Evolutionary conservation across 805 yeast genomes (phyloP).

Genomic region (Metschnikowia matae): DNA sequence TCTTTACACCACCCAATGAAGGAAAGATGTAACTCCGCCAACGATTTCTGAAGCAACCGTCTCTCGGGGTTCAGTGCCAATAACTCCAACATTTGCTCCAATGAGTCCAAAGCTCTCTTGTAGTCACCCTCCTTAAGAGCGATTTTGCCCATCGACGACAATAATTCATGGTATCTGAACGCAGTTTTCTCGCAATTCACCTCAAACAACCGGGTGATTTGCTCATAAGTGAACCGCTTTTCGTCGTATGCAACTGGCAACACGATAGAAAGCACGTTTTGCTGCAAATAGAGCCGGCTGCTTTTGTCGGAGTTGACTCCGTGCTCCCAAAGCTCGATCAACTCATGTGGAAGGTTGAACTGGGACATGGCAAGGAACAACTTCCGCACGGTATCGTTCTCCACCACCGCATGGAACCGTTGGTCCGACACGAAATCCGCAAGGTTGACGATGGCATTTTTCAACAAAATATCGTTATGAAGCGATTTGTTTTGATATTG

Average conservation of each 20-base stretch:
- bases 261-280: conserved; percentile 63
- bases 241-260: conserved; percentile 62
- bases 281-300: conserved; percentile 50
- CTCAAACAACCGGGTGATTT: conserved; percentile 54
- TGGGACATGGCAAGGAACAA: conserved; percentile 32
- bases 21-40: conserved; percentile 70
- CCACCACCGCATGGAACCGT: conserved; percentile 25
- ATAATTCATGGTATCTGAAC: conserved; percentile 41
- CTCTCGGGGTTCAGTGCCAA: conserved; percentile 12
- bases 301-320: conserved; percentile 45
- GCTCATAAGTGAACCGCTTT: conserved; percentile 57
- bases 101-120: conserved; percentile 59
- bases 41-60: conserved; percentile 24
- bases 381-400: conserved; percentile 21
- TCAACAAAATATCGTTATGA: conserved; percentile 26
- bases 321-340: conserved; percentile 65
- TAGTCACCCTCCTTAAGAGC: conserved; percentile 63
- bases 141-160: conserved; percentile 71
- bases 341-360: conserved; percentile 49
- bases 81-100: conserved; percentile 54
- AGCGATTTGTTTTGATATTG: conserved; percentile 23
- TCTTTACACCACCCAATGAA: conserved; percentile 78
- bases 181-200: conserved; percentile 31
- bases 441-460: conserved; percentile 30
- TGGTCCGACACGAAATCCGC: conserved; percentile 28